Base-by-base conservation (phyloP, 75 land plant genomes). In the Cunninghamia lanceolata region DNA sequence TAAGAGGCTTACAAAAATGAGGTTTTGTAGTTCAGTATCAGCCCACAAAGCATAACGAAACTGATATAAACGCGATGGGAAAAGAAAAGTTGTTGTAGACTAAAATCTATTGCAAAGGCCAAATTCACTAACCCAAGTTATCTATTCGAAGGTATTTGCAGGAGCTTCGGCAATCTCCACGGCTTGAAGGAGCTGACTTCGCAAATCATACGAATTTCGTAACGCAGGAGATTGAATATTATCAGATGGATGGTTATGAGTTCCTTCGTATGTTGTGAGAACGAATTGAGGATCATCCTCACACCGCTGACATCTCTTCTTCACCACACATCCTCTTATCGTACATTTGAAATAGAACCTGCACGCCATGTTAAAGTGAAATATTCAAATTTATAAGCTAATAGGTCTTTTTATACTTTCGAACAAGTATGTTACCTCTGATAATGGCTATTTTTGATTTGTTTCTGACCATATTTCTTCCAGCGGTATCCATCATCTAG, bases 221-320 rank as follows among this genome's bases (percentile, higher is more conserved):
- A 70, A 10, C 30, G 8, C 2, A 78, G 46, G 1, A 16, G 46
- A 74, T 19, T 73, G 13, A 32, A 4, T 15, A 13, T 73, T 7
- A 8, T n/a, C n/a, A 43, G 7, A 43, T 43, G 46, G 9, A 39
- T 93, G 94, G 87, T 91, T 89, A 89, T 95, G 96, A 1, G 84
- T 83, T 9, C 96, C 96, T 45, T 95, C 88, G 50, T 95, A 95
- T 10, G 93, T 95, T 9, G 96, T 95, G 17, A 95, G 88, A 85
- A 95, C 96, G 36, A 92, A 85, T 28, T 89, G 74, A 46, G 92
- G 85, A 59, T 95, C 94, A 1, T 89, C 89, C 13, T 77, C 43
- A 42, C 87, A 91, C 38, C 94, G 87, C 83, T 95, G 92, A 25
- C 92, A 91, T 54, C 91, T 93, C 92, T 95, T 95, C 90, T 93